phyloP scores from a whole-genome alignment of 140 eudicot genomes.

The Anethum foeniculum region DNA sequence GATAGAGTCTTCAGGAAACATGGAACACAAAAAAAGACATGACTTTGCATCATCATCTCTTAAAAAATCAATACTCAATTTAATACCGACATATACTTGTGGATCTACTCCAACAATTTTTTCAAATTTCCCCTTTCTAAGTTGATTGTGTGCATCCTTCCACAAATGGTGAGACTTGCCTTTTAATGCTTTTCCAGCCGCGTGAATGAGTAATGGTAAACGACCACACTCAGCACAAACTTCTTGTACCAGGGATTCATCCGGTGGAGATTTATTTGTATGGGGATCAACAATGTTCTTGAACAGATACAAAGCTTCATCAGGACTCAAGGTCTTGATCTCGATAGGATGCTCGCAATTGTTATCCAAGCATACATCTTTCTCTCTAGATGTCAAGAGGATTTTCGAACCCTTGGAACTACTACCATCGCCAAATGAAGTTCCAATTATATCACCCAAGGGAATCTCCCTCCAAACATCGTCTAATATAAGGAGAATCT shows the following conservation, averaged over 20 bases:
- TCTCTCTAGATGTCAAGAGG: background rate
- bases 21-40: no score
- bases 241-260: background rate
- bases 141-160: background rate
- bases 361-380: slow-evolving; percentile 5
- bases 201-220: slow-evolving; percentile 13
- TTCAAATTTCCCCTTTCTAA: background rate
- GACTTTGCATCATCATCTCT: background rate
- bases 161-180: background rate
- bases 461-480: slow-evolving; percentile 16
- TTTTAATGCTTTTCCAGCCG: slow-evolving; percentile 14
- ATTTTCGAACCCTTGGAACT: slow-evolving; percentile 5
- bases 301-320: slow-evolving; percentile 17
- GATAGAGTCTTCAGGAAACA: no score
- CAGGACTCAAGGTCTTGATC: background rate
- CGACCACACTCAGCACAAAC: slow-evolving; percentile 13
- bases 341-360: background rate
- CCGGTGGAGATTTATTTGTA: background rate
- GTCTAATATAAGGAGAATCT: slow-evolving; percentile 11
- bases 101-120: background rate
- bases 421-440: background rate
- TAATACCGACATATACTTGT: background rate
- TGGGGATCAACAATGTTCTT: background rate
- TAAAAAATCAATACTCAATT: slow-evolving; percentile 9
- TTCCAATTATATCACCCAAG: background rate